Evolutionary conservation across 2,329 filamentous ascomycete species (phyloP), one percentile per base, ranked within the genome.

Genomic region (Aspergillus cejpii): DNA sequence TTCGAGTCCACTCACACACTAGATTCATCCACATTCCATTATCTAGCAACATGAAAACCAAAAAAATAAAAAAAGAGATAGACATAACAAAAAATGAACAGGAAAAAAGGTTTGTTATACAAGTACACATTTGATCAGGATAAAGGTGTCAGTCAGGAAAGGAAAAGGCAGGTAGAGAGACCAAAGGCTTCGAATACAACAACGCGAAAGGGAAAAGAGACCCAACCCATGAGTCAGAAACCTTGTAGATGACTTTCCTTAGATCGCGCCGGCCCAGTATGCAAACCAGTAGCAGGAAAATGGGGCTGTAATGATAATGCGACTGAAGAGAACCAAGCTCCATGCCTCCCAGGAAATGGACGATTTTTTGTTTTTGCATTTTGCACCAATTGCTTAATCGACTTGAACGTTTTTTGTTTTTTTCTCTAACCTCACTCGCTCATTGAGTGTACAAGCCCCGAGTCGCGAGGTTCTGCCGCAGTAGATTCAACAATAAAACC

Each of bases 111-210:
- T 49, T 52, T 50, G 52, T 59, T 61, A 56, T 65, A 64, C 58
- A 64, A 63, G 58, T 65, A 64, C 62, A 65, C 54, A 54, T 58
- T n/a, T 59, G 58, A 56, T 57, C 53, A 47, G 55, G 56, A 53
- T n/a, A 53, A 57, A 56, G 48, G 47, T 51, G 51, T 49, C n/a
- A n/a, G n/a, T n/a, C n/a, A n/a, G n/a, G 48, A 48, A 50, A 48
- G 39, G 34, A 49, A 44, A 39, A 39, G 28, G n/a, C 34, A 48
- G 28, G 23, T 34, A 31, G 37, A 39, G 15, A 39, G 39, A 50
- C 47, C 47, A 51, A 54, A 49, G 37, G 47, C 37, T 45, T 41
- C 31, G 41, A 48, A 48, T 50, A 36, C 33, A 47, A 41, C 43
- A 51, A 41, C 43, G 39, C 34, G 40, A 43, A 37, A 39, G 43